Evolutionary conservation across 2,329 filamentous ascomycete genomes (phyloP), one percentile per base, ranked within the genome.

Genomic region (Westerdykella aurantiaca): DNA sequence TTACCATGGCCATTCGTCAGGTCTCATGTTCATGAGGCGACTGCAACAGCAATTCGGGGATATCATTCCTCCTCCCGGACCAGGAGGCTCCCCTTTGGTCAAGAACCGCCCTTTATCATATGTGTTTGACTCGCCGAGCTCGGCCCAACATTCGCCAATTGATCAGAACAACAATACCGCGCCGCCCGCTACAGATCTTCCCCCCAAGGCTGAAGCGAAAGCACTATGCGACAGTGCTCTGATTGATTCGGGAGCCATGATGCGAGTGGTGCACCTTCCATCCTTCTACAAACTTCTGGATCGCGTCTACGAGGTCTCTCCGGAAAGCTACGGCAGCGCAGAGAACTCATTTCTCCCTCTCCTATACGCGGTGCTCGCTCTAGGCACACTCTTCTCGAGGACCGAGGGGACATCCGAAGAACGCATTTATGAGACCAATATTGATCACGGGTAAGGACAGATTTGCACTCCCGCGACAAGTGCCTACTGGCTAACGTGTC

Each of bases 1-100:
- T 67, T 98, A 95, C 58, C 88, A 95, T 61, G 93, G 93, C 38
- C 86, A 87, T 51, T 96, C 91, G 0, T 97, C 93, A 0, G 90
- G 91, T 2, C 79, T 90, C 35, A 88, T 91, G 50, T 98, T 96
- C 64, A 78, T 96, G 55, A 80, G 82, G 51, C 82, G 87, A 43
- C 84, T 98, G 78, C 85, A 88, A 57, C 86, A 94, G 58, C 86
- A 95, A 60, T 87, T 96, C 53, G 85, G 87, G 37, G 81, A 83
- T 48, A 74, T 93, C 51, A 77, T 93, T 38, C 83, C 83, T 16
- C 78, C 79, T 34, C 77, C 81, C 38, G 74, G 78, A 50, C 33
- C 5, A 12, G 74, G 79, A 56, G 69, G 67, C 57, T 61, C 79
- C 48, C 75, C 81, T 14, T 80, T 84, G 61, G 68, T 83, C 48